Conservation (phyloP, 257 asterid species). For the Solanum commersonii region DNA sequence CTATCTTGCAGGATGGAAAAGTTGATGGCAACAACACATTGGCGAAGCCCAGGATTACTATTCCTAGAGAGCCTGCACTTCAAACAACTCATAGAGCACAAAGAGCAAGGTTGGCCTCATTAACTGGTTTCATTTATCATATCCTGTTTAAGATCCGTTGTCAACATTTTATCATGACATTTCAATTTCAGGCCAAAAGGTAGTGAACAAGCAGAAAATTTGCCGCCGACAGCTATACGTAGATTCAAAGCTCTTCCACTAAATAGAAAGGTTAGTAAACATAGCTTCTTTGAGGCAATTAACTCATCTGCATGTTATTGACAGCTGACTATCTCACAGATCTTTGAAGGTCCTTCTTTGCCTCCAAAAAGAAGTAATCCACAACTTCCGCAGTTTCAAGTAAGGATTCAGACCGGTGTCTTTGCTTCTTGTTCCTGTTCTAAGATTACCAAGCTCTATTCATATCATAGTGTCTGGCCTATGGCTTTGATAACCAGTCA, state of each 20-base stretch:
- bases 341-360: conserved; percentile 67
- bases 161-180: not conserved
- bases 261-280: conserved; percentile 63
- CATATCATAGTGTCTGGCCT: not conserved
- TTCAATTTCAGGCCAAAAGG: conserved; percentile 48
- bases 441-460: not conserved
- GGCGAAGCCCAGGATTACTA: conserved; percentile 51
- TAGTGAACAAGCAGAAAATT: conserved; percentile 35
- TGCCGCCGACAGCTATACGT: conserved; percentile 29
- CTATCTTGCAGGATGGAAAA: conserved; percentile 46
- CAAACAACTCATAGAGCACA: conserved; percentile 79
- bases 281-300: not conserved
- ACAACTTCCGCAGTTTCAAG: conserved; percentile 62
- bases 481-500: not conserved
- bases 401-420: conserved; percentile 14
- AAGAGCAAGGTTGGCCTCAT: conserved; percentile 39
- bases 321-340: conserved; percentile 33
- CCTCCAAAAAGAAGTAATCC: conserved; percentile 74
- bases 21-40: conserved; percentile 22
- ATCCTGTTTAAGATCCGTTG: not conserved
- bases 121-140: not conserved
- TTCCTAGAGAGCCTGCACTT: conserved; percentile 79
- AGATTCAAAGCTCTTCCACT: conserved; percentile 88
- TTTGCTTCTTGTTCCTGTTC: not conserved
- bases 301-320: not conserved